Base-by-base conservation (phyloP, 495 filamentous ascomycete species). In the Ramalina intermedia region DNA sequence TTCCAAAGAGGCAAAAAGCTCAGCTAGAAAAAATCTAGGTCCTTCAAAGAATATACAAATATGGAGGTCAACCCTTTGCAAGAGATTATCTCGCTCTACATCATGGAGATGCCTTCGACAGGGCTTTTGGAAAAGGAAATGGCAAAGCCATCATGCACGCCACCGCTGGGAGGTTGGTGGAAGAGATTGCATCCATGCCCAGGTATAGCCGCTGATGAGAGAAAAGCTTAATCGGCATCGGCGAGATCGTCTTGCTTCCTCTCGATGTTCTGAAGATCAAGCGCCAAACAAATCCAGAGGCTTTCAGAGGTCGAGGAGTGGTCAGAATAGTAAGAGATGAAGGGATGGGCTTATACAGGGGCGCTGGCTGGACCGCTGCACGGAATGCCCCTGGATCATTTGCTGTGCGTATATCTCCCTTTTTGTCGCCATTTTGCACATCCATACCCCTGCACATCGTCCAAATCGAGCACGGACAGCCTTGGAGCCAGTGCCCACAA, bases 251-350 rank as follows among this genome's bases (percentile, higher is more conserved):
- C 51, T 73, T 99, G 3, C 76, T 99, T 20, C 91, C 91, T 38
- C 76, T 99, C 29, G 91, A 99, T 58, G 91, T 99, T 12, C 73
- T 99, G 21, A 99, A 99, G 76, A 99, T 99, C 73, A 96, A 96
- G 75, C 83, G 91, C 56, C 91, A 99, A 69, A 99, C 91, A 36
- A 99, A 99, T 75, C 91, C 91, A 29, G 91, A 96, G 59, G 88
- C 91, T 39, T 99, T 99, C 78, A 76, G 88, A 50, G 89, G 90
- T 55, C 83, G 91, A 59, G 93, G 93, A 44, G 71, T 96, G 17
- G 74, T 96, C 61, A 79, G 76, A 64, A 96, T 99, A 47, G 72
- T 99, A 51, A 69, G 74, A 45, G 91, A 99, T 66, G 91, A 99
- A 64, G 93, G 91, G 29, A 90, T 96, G 63, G 88, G 87, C 35